Percentiles rank a stretch among this genome's conserved stretches.
These are phyloP conservation scores for Neonectria neomacrospora DNA, from an alignment of 2,329 filamentous ascomycete species.

Conservation along the genomic window DNA sequence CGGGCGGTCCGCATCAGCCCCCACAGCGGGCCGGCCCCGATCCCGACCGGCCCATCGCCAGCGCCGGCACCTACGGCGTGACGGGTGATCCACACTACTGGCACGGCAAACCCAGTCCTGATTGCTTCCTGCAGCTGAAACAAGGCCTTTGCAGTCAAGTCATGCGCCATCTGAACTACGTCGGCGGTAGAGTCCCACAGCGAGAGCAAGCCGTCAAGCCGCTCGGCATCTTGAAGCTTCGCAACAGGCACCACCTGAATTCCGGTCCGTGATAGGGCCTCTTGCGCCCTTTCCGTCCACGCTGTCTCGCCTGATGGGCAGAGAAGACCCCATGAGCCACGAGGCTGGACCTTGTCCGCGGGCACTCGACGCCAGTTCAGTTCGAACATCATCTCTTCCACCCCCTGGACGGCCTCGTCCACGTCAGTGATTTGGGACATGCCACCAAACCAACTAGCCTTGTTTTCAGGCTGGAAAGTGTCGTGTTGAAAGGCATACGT, in stretches of 20 bases:
- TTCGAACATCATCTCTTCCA: neutral
- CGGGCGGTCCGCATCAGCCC: neutral
- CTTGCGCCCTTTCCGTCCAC: neutral
- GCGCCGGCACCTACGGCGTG: neutral
- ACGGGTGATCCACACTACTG: neutral
- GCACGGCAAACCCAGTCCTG: neutral
- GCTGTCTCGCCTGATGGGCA: neutral
- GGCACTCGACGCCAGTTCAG: neutral
- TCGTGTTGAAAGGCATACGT: neutral
- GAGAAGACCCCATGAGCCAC: neutral
- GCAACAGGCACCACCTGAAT: neutral
- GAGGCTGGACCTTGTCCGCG: too few species aligned
- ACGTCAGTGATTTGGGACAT: neutral
- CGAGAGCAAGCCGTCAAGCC: neutral
- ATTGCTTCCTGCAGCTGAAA: neutral
- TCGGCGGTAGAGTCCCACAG: neutral
- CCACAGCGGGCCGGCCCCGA: neutral
- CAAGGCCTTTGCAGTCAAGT: neutral
- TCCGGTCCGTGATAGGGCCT: neutral
- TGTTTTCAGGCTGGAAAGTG: neutral
- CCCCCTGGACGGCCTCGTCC: too few species aligned
- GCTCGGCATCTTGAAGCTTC: neutral
- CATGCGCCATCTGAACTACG: neutral
- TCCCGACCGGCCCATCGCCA: neutral
- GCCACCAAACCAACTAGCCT: neutral